phyloP scores from a whole-genome alignment of 441 rosid species.

The Adansonia rubrostipa region DNA sequence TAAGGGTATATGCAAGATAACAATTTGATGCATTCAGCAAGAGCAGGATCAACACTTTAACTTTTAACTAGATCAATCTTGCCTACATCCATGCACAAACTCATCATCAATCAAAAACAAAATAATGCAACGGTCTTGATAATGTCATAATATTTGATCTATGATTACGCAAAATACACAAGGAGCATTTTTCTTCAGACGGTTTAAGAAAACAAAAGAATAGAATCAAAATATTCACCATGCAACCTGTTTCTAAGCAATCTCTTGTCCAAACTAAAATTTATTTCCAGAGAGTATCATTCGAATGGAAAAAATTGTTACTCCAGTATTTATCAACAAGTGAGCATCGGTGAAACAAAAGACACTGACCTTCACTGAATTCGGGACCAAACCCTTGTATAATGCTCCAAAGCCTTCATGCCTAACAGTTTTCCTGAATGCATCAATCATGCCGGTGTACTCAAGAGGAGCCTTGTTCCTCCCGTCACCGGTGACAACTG shows the following conservation, averaged over 20 bases:
- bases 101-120: neutral
- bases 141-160: neutral
- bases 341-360: slow-evolving; percentile 9
- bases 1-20: neutral
- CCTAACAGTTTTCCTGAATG: slow-evolving; percentile 83
- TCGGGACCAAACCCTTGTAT: slow-evolving; percentile 71
- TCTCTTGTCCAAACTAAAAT: neutral
- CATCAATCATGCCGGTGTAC: slow-evolving; percentile 89
- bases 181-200: neutral
- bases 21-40: neutral
- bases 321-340: neutral
- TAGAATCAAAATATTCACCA: neutral
- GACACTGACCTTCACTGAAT: slow-evolving; percentile 58
- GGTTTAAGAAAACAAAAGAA: neutral
- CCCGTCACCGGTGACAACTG: slow-evolving; percentile 80
- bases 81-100: neutral
- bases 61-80: neutral
- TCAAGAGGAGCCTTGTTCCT: slow-evolving; percentile 60
- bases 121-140: neutral
- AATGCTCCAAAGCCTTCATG: slow-evolving; percentile 67
- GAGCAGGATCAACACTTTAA: neutral
- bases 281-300: neutral
- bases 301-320: neutral
- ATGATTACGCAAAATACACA: neutral
- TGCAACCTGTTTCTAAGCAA: neutral